Percentiles rank a stretch among this genome's conserved stretches.
phyloP scores from a whole-genome alignment of 805 yeast species.

The Ogataea salicorniae region DNA sequence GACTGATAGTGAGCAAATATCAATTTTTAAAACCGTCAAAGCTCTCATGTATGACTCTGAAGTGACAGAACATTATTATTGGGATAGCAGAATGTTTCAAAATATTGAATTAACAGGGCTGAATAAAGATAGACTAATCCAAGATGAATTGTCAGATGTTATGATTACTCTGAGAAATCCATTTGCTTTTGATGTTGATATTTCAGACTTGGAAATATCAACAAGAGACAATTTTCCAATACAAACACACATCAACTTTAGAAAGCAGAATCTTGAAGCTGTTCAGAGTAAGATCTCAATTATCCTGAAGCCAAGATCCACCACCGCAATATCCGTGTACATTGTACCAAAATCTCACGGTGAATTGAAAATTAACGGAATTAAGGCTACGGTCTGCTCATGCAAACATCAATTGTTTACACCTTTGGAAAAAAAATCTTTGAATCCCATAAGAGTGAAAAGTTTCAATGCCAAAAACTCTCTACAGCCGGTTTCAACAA shows the following conservation, averaged over 20 bases:
- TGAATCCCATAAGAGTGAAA: conserved; percentile 5
- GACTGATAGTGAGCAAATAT: conserved; percentile 52
- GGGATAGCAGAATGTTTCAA: conserved; percentile 61
- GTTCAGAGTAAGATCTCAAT: conserved; percentile 17
- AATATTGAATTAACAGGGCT: conserved; percentile 14
- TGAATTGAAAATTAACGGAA: conserved; percentile 42
- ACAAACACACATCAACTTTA: conserved; percentile 22
- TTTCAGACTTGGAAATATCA: conserved; percentile 42
- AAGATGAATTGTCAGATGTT: conserved; percentile 60
- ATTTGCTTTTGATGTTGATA: conserved; percentile 63
- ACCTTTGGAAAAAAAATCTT: neutral
- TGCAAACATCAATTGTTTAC: conserved; percentile 43
- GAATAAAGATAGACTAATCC: conserved; percentile 34
- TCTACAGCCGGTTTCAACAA: neutral
- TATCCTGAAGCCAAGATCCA: conserved; percentile 34
- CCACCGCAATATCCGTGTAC: conserved; percentile 36
- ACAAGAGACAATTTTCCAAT: conserved; percentile 23
- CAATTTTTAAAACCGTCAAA: conserved; percentile 32
- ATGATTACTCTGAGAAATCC: conserved; percentile 68
- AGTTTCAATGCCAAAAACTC: conserved; percentile 5
- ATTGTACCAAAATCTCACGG: conserved; percentile 50
- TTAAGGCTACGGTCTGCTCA: conserved; percentile 44
- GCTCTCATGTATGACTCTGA: conserved; percentile 12
- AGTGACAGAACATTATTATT: conserved; percentile 38
- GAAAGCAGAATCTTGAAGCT: conserved; percentile 11